phyloP scores from a whole-genome alignment of 495 filamentous ascomycete species.

The Podospora comata region DNA sequence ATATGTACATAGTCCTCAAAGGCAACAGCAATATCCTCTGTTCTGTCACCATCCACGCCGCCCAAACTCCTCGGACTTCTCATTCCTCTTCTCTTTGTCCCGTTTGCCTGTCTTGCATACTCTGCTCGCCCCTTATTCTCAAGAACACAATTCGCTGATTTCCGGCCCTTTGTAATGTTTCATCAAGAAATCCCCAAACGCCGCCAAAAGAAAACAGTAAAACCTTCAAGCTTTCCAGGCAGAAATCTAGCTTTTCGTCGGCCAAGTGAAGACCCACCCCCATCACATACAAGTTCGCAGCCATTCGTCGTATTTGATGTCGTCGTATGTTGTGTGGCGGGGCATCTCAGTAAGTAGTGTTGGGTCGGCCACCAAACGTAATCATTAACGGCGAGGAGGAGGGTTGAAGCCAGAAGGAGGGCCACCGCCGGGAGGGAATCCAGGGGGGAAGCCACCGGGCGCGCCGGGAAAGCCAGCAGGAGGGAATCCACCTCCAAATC shows the following conservation, averaged over 20 bases:
- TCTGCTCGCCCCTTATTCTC: not conserved
- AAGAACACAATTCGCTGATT: not conserved
- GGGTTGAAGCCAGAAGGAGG: constrained; percentile 66
- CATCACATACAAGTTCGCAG: not conserved
- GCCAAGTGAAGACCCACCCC: not conserved
- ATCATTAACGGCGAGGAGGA: constrained; percentile 60
- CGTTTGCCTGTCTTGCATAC: not conserved
- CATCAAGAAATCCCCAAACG: constrained; percentile 29
- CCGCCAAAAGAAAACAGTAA: constrained; percentile 23
- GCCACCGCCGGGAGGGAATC: constrained; percentile 48
- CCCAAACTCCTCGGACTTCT: not conserved
- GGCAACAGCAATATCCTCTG: not conserved
- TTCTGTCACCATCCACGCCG: not conserved
- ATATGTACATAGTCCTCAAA: not conserved
- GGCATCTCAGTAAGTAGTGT: constrained; percentile 22
- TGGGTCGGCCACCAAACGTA: constrained; percentile 15
- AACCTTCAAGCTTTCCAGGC: not conserved
- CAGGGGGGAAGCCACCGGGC: constrained; percentile 48
- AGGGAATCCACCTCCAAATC: constrained; percentile 54
- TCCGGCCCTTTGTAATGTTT: constrained; percentile 19
- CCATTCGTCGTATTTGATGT: constrained; percentile 26
- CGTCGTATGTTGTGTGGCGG: constrained; percentile 10
- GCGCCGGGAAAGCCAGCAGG: constrained; percentile 49
- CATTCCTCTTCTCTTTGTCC: not conserved
- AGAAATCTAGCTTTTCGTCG: not conserved